Conservation (phyloP, 352 stramenopile genomes). For the Peronospora belbahrii region DNA sequence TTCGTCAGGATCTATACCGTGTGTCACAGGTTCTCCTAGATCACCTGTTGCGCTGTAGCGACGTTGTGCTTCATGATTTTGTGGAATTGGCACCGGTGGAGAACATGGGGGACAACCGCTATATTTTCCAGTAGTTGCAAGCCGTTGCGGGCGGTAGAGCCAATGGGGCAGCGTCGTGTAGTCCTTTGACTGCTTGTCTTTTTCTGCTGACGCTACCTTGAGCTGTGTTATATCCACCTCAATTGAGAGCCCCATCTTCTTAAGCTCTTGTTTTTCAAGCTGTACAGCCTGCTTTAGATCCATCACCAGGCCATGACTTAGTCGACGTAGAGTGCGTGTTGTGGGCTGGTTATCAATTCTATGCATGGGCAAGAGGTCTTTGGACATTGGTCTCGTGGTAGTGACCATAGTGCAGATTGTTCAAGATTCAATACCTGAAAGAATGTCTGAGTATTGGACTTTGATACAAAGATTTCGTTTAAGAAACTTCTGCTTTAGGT, state of each 20-base stretch:
- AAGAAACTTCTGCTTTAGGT: not conserved
- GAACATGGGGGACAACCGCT: constrained; percentile 24
- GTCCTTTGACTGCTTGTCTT: not conserved
- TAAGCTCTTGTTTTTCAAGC: constrained; percentile 29
- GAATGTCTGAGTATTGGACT: not conserved
- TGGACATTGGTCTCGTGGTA: constrained; percentile 1
- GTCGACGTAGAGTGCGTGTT: not conserved
- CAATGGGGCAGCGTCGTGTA: constrained; percentile 9
- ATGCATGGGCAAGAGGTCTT: constrained; percentile 10
- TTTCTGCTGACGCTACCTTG: not conserved
- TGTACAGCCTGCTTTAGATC: constrained; percentile 23
- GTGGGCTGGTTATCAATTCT: constrained; percentile 2
- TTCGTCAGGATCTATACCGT: constrained; percentile 10
- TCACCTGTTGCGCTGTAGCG: constrained; percentile 24
- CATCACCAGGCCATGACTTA: constrained; percentile 27
- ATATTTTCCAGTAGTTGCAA: constrained; percentile 15
- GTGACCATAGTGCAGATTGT: not conserved
- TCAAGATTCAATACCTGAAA: not conserved
- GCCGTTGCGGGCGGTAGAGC: constrained; percentile 19
- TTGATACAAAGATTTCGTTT: not conserved
- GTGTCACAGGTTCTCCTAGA: constrained; percentile 5
- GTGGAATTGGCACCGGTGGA: constrained; percentile 45
- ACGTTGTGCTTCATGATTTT: constrained; percentile 22
- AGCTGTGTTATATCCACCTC: not conserved
- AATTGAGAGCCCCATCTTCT: constrained; percentile 8